Base-by-base conservation (phyloP, 1,284 basidiomycete species). In the Trichosporon inkin region DNA sequence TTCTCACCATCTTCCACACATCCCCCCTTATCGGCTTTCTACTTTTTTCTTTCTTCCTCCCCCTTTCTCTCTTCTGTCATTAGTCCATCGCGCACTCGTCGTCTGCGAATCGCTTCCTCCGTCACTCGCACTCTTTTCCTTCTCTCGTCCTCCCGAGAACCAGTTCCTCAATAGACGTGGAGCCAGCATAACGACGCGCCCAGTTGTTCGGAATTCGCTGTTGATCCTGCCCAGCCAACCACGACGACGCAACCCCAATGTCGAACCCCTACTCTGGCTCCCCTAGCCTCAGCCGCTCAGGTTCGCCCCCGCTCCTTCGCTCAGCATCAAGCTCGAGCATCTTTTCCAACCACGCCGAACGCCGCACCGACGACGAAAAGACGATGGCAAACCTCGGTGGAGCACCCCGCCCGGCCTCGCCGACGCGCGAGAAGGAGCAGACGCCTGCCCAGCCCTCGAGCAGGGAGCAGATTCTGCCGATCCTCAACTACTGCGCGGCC, bases 401-500 rank as follows among this genome's bases (percentile, higher is more conserved):
- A 40, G 58, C 64, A 0, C 58, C 53, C 10, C 57, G 61, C 8
- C 61, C 61, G 13, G 53, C 61, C 4, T 65, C 64, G 39, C 64
- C 64, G 6, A 52, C 56, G 16, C 41, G 35, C 47, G 39, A n/a
- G 17, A 44, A 55, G 37, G 56, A 58, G 41, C 37, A 54, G 20
- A 37, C 24, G 11, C 44, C 44, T 16, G 19, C 35, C 16, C 28
- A 53, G 28, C 53, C 75, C 84, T 22, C 49, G 1, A 22, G 28
- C 28, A 53, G 57, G 51, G 64, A 66, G 59, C 64, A 66, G 60
- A 86, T 87, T 36, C 81, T 88, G 10, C 87, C 94, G 34, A 89
- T 98, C 65, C 65, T 89, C 61, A 90, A 88, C 71, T 99, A 99
- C 79, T 99, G 96, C 75, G 69, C 88, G 28, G 92, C 95, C 2